Evolutionary conservation across 2,329 filamentous ascomycete genomes (phyloP).

Genomic region (Phoma sp.): DNA sequence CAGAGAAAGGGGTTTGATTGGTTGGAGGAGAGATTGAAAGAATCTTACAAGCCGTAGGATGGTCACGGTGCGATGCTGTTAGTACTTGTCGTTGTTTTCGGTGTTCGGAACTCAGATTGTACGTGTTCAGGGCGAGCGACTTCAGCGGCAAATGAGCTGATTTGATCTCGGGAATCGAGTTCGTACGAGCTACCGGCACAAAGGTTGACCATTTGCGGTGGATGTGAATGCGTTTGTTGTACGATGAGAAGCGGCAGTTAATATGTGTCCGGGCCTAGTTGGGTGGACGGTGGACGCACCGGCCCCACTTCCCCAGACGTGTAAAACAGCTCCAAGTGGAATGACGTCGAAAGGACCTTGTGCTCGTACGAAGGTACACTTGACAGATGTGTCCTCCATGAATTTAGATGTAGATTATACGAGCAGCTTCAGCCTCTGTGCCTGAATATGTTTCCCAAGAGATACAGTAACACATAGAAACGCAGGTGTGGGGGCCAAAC

Average conservation of each 20-base stretch:
- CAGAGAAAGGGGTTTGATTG: conserved; percentile 22
- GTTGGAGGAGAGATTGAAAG: conserved; percentile 10
- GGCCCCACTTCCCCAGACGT: not conserved
- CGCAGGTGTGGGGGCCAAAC: no score
- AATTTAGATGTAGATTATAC: no score
- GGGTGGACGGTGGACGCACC: not conserved
- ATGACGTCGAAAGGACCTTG: no score
- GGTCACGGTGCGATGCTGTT: no score
- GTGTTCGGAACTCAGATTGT: no score
- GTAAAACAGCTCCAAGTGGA: no score
- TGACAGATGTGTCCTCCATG: no score
- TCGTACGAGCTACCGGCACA: not conserved
- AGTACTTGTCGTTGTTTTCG: no score
- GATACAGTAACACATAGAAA: no score
- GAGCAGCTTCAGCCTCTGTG: no score
- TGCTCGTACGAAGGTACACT: no score
- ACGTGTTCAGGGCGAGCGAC: not conserved
- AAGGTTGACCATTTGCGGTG: not conserved
- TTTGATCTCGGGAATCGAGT: not conserved
- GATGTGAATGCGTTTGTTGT: not conserved
- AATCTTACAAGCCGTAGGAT: not conserved
- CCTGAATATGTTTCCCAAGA: no score
- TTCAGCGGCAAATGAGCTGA: not conserved
- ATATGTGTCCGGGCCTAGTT: not conserved
- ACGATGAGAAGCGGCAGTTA: not conserved